Conservation (phyloP, 192 early-diverging fungal genomes). For the Coemansia sp. region DNA sequence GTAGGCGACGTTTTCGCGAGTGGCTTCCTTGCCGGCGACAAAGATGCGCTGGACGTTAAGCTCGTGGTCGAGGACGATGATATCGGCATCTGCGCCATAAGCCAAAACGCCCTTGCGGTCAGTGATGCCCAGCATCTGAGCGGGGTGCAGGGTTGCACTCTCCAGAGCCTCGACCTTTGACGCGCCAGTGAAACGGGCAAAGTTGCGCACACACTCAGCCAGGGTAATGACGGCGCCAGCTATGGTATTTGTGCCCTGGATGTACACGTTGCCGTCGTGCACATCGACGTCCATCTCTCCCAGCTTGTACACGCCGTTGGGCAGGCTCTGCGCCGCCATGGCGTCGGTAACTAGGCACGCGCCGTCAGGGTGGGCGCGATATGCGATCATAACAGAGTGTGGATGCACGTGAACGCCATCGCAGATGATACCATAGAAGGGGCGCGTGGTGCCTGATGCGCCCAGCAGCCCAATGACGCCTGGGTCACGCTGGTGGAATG, state of each 20-base stretch:
- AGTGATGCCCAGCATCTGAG: constrained; percentile 70
- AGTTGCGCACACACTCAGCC: constrained; percentile 75
- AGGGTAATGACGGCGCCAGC: constrained; percentile 71
- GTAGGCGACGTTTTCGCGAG: constrained; percentile 31
- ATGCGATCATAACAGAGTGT: constrained; percentile 78
- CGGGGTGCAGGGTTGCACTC: constrained; percentile 77
- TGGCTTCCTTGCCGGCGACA: constrained; percentile 63
- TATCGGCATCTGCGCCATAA: constrained; percentile 74
- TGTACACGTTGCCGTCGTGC: constrained; percentile 63
- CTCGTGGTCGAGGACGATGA: constrained; percentile 68
- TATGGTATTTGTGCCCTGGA: constrained; percentile 73
- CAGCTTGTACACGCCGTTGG: constrained; percentile 67
- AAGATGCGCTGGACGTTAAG: constrained; percentile 69
- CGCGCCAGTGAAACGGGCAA: constrained; percentile 74
- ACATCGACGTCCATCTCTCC: constrained; percentile 69
- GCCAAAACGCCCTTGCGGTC: constrained; percentile 71
- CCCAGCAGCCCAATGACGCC: constrained; percentile 80
- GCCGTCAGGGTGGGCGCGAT: constrained; percentile 75
- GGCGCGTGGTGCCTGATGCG: constrained; percentile 51
- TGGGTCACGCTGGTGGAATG: constrained; percentile 87
- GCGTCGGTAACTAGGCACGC: constrained; percentile 82
- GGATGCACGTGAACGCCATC: constrained; percentile 84
- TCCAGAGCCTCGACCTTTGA: constrained; percentile 77
- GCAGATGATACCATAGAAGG: constrained; percentile 83
- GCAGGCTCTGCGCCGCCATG: constrained; percentile 73